Evolutionary conservation across 2,329 filamentous ascomycete species (phyloP).

Genomic region (Dactylellina parvicollis): DNA sequence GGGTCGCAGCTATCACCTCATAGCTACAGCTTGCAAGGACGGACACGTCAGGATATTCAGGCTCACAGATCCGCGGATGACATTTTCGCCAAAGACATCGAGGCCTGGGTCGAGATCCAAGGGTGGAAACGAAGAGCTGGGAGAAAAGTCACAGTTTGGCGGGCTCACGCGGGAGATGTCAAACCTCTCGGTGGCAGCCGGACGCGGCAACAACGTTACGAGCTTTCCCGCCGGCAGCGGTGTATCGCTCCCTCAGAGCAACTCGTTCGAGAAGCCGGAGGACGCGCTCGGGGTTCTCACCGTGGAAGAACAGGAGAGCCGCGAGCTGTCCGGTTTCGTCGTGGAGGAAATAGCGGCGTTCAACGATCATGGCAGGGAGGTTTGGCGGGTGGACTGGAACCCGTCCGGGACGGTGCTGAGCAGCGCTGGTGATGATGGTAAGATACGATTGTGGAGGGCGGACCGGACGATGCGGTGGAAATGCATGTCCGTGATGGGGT

Average conservation of each 20-base stretch:
- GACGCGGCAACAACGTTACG: constrained; percentile 18
- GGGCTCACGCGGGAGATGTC: constrained; percentile 44
- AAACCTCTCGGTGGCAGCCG: constrained; percentile 41
- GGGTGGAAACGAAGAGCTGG: constrained; percentile 26
- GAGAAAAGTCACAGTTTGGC: constrained; percentile 51
- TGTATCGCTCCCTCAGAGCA: constrained; percentile 34
- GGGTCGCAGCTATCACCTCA: constrained; percentile 85
- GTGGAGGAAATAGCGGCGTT: constrained; percentile 58
- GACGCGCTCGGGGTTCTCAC: constrained; percentile 44
- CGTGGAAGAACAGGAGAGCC: constrained; percentile 50
- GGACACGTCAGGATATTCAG: constrained; percentile 90
- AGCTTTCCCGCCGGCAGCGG: constrained; percentile 40
- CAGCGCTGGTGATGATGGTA: constrained; percentile 58
- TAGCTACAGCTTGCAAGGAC: constrained; percentile 93
- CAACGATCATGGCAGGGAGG: constrained; percentile 57
- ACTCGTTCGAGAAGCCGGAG: constrained; percentile 50
- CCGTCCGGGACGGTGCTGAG: constrained; percentile 58
- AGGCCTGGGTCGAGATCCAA: constrained; percentile 45
- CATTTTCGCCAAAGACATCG: constrained; percentile 44
- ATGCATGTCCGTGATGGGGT: constrained; percentile 55
- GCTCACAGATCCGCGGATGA: constrained; percentile 62
- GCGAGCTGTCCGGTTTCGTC: constrained; percentile 53
- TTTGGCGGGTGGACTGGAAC: constrained; percentile 59
- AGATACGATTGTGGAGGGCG: constrained; percentile 58
- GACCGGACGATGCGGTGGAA: constrained; percentile 57